A percentile compares a stretch with the other conserved stretches of the same genome.
Conservation (phyloP, 805 yeast species). For the Candida caryicola region DNA sequence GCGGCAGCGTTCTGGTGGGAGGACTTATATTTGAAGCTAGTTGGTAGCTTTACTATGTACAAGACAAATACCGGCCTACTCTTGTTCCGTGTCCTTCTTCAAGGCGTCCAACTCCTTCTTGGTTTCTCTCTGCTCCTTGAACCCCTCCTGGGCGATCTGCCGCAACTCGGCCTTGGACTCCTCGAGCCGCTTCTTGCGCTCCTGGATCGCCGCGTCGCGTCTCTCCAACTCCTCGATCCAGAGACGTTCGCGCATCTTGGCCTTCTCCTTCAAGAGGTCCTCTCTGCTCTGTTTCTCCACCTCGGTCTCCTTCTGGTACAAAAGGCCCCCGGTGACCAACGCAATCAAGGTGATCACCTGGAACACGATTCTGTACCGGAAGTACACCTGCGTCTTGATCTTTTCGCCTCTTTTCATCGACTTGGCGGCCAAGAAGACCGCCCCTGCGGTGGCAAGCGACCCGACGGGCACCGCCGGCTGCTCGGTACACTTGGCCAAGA, state of each 20-base stretch:
- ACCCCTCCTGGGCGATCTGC: constrained; percentile 35
- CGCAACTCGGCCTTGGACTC: constrained; percentile 46
- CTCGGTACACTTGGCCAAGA: constrained; percentile 64
- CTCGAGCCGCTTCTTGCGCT: constrained; percentile 66
- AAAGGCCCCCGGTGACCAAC: constrained; percentile 72
- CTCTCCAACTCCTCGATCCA: constrained; percentile 92
- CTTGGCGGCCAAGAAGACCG: constrained; percentile 74
- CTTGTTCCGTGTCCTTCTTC: neutral
- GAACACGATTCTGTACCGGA: constrained; percentile 83
- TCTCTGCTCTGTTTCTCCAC: constrained; percentile 52
- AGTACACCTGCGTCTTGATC: constrained; percentile 77
- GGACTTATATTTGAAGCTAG: too few relatives aligned
- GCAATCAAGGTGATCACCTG: constrained; percentile 85
- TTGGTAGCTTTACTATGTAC: too few relatives aligned
- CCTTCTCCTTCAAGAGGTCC: constrained; percentile 69
- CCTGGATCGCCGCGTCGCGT: constrained; percentile 71
- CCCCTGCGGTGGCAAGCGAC: constrained; percentile 71
- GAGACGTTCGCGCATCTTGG: constrained; percentile 75
- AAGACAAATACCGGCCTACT: too few relatives aligned
- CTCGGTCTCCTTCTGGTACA: constrained; percentile 53
- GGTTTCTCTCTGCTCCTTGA: constrained; percentile 21
- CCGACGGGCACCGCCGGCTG: constrained; percentile 92
- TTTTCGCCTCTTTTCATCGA: constrained; percentile 73
- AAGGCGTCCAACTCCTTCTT: neutral
- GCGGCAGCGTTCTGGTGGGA: too few relatives aligned